phyloP scores from a whole-genome alignment of 202 grass and related monocot genomes.

The Musa balbisiana region DNA sequence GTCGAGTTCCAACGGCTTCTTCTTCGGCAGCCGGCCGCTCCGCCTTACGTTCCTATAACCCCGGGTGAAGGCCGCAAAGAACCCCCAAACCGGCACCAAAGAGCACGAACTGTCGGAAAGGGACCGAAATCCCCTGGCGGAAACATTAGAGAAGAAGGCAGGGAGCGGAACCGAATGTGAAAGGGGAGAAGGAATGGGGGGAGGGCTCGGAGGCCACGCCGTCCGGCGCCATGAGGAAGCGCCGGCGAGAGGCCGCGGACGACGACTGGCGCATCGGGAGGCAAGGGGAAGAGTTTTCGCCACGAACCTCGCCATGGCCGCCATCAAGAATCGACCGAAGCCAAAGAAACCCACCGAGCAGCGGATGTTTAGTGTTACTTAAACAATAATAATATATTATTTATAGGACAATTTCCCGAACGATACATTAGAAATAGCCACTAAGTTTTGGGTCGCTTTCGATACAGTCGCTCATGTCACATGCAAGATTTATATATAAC shows the following conservation, averaged over 20 bases:
- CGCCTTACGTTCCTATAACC: slow-evolving; percentile 12
- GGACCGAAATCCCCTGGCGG: not conserved
- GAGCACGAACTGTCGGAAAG: not conserved
- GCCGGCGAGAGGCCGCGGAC: not conserved
- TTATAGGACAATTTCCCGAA: too few relatives aligned
- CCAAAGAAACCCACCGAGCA: not conserved
- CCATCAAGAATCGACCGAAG: not conserved
- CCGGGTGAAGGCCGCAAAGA: not conserved
- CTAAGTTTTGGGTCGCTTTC: too few relatives aligned
- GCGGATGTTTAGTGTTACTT: too few relatives aligned
- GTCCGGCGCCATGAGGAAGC: not conserved
- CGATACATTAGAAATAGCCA: too few relatives aligned
- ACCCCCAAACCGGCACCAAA: not conserved
- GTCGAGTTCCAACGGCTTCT: slow-evolving; percentile 39
- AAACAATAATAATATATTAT: too few relatives aligned
- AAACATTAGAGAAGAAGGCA: not conserved
- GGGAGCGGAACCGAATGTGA: not conserved
- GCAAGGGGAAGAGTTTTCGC: not conserved
- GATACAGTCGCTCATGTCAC: too few relatives aligned
- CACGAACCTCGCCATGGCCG: not conserved
- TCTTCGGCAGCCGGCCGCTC: slow-evolving; percentile 24
- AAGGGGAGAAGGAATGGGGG: not conserved
- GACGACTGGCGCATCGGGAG: not conserved
- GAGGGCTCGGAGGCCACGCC: not conserved
- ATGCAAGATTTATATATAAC: too few relatives aligned